These are phyloP conservation scores for Elaeis oleifera DNA, from an alignment of 202 grass and related monocot genomes.

Conservation along the genomic window DNA sequence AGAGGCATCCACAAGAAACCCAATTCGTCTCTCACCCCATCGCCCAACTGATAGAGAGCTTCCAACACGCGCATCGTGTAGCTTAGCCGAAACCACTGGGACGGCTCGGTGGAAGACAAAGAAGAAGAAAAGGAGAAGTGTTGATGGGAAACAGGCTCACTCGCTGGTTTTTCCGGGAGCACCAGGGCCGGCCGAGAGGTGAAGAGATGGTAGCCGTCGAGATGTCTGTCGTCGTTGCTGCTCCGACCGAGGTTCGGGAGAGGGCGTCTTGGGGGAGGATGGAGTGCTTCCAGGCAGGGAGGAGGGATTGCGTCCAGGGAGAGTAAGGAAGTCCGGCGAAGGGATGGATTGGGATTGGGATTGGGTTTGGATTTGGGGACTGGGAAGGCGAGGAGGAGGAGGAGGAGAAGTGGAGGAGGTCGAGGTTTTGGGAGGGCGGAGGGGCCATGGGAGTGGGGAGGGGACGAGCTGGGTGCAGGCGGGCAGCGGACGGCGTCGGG, in stretches of 20 bases:
- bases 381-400: constrained; percentile 6
- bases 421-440: constrained; percentile 70
- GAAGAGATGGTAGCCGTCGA: constrained; percentile 31
- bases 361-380: not conserved
- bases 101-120: not conserved
- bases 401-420: constrained; percentile 53
- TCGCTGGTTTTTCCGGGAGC: constrained; percentile 33
- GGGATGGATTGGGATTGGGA: not conserved
- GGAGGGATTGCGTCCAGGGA: constrained; percentile 19
- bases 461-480: constrained; percentile 74
- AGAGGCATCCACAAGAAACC: constrained; percentile 38
- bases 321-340: not conserved
- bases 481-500: constrained; percentile 56
- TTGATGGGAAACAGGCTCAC: constrained; percentile 48
- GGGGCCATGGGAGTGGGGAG: constrained; percentile 43
- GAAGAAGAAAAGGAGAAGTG: not conserved
- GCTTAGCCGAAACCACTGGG: constrained; percentile 47
- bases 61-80: constrained; percentile 33
- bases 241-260: constrained; percentile 1
- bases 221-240: not conserved
- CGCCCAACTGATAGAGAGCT: constrained; percentile 35
- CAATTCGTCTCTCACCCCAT: constrained; percentile 36
- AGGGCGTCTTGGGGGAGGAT: constrained; percentile 34
- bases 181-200: constrained; percentile 49
- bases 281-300: constrained; percentile 36